These are phyloP conservation scores for Erigeron canadensis DNA, from an alignment of 129 eudicot genomes.

Conservation along the genomic window DNA sequence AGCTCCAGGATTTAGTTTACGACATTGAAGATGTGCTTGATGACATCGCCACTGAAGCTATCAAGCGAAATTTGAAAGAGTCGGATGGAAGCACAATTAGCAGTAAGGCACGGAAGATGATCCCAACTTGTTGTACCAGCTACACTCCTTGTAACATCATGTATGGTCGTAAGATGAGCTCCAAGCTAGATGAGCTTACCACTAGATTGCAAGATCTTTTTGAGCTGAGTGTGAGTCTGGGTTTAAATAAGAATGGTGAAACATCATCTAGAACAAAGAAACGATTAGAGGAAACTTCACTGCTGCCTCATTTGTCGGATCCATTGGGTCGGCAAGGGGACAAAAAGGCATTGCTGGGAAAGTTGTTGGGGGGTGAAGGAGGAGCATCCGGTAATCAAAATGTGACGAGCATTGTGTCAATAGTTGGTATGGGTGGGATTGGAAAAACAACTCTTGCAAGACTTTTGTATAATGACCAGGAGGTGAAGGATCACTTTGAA, in stretches of 20 bases:
- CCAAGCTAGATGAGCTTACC: conserved; percentile 9
- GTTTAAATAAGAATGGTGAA: neutral
- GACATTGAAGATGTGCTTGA: conserved; percentile 15
- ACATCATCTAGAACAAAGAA: too few species aligned
- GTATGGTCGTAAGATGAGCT: neutral
- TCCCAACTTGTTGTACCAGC: too few species aligned
- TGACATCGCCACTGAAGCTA: neutral
- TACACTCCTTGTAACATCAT: conserved; percentile 8
- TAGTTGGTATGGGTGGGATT: neutral
- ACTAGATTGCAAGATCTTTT: neutral
- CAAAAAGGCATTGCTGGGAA: neutral
- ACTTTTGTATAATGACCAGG: neutral
- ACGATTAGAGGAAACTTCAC: neutral
- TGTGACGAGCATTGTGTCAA: too few species aligned
- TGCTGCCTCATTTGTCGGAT: neutral
- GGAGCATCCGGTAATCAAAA: neutral
- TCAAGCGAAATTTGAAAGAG: neutral
- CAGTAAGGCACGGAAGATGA: conserved; percentile 1
- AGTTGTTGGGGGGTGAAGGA: neutral
- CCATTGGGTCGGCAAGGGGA: neutral
- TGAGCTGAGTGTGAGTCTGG: neutral
- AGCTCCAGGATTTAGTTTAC: neutral
- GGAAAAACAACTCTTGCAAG: neutral
- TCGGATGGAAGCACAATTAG: neutral
- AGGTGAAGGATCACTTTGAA: conserved; percentile 5